These are phyloP conservation scores for Chloranthus sessilifolius DNA, from an alignment of 164 flowering plant species.

Conservation along the genomic window DNA sequence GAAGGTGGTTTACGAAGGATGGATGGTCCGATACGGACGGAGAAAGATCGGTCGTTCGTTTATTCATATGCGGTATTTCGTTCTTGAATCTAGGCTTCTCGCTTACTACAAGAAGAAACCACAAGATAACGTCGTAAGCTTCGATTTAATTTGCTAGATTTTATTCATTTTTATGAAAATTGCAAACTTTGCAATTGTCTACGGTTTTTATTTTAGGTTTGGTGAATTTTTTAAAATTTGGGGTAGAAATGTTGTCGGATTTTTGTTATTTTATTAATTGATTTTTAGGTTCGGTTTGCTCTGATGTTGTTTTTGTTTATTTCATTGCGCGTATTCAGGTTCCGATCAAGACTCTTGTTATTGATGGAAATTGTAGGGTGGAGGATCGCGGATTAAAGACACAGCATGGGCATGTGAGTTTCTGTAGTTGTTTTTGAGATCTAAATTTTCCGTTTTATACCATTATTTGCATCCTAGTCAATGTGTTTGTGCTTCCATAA, in stretches of 20 bases:
- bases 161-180: background rate
- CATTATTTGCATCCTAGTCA: no score
- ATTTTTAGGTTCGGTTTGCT: no score
- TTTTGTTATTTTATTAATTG: no score
- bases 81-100: conserved; percentile 80
- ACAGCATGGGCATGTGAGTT: conserved; percentile 95
- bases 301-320: no score
- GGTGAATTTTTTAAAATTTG: no score
- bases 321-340: conserved; percentile 40
- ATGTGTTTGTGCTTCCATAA: no score
- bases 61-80: conserved; percentile 96
- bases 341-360: conserved; percentile 86
- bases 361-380: conserved; percentile 97
- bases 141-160: background rate
- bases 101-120: conserved; percentile 98
- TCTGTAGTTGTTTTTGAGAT: no score
- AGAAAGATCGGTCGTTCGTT: conserved; percentile 95
- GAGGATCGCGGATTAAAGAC: conserved; percentile 98
- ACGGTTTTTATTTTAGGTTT: background rate
- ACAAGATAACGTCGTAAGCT: conserved; percentile 81
- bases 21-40: conserved; percentile 98
- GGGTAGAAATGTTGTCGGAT: no score
- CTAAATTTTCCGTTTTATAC: background rate
- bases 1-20: conserved; percentile 94
- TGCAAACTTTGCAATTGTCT: no score